Percentiles rank a stretch among this genome's conserved stretches.
phyloP scores from a whole-genome alignment of 2,329 filamentous ascomycete species.

The Malbranchea zuffiana region DNA sequence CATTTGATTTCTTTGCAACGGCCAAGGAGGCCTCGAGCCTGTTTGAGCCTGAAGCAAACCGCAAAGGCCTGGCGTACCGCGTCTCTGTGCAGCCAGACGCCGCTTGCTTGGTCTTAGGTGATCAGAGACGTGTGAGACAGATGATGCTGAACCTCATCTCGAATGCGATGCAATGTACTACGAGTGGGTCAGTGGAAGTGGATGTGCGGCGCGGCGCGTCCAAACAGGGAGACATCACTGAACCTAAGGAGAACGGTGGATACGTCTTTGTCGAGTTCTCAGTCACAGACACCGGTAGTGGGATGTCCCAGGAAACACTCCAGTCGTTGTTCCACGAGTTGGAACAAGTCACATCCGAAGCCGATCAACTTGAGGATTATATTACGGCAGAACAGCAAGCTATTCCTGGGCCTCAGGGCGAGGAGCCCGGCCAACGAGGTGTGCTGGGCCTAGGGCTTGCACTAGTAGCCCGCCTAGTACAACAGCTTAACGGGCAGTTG shows the following conservation, averaged over 20 bases:
- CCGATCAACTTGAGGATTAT: conserved; percentile 3
- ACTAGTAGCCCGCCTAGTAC: conserved; percentile 4
- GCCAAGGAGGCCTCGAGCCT: conserved; percentile 4
- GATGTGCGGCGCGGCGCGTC: conserved; percentile 1
- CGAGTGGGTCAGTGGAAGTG: conserved; percentile 1
- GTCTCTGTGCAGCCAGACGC: conserved; percentile 1
- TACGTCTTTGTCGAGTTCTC: background rate
- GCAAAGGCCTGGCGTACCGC: conserved; percentile 2
- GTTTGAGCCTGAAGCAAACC: conserved; percentile 3
- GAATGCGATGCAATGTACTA: conserved; percentile 5
- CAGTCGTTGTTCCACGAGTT: conserved; percentile 5
- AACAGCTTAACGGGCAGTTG: conserved; percentile 2
- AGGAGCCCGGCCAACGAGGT: background rate
- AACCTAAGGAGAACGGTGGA: background rate
- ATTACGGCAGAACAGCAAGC: background rate
- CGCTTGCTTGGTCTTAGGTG: conserved; percentile 1
- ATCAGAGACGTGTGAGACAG: conserved; percentile 6
- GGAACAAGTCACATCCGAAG: conserved; percentile 1
- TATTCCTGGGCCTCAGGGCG: background rate
- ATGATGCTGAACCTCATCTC: conserved; percentile 5
- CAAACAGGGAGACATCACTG: too few relatives aligned
- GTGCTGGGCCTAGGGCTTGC: conserved; percentile 5
- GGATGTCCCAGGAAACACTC: conserved; percentile 5
- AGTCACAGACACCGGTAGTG: conserved; percentile 3
- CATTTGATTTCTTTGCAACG: conserved; percentile 1